Evolutionary conservation across 2,329 filamentous ascomycete species (phyloP).

Genomic region (Alternaria triticina): DNA sequence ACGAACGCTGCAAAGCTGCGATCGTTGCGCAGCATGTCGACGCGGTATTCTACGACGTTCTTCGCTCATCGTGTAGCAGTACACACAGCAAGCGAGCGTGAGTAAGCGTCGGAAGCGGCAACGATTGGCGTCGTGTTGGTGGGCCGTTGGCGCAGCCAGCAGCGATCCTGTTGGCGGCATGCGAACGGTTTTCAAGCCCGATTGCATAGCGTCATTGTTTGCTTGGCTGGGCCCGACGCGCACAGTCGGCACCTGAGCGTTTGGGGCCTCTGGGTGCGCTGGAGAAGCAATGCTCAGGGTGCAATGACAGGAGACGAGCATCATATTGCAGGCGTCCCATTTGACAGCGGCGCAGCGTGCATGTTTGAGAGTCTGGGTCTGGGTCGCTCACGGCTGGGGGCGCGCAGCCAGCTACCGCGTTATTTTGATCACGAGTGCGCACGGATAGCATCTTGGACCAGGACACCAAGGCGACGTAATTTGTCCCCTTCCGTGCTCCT

Average conservation of each 20-base stretch:
- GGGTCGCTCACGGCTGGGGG: neutral
- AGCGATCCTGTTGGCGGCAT: conserved; percentile 15
- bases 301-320: neutral
- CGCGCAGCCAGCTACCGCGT: neutral
- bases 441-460: conserved; percentile 11
- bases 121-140: conserved; percentile 17
- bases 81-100: neutral
- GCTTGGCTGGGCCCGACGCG: neutral
- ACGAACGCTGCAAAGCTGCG: neutral
- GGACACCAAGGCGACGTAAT: conserved; percentile 15
- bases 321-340: neutral
- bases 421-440: conserved; percentile 10
- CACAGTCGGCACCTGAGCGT: neutral
- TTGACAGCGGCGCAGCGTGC: neutral
- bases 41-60: neutral
- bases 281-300: neutral
- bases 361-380: neutral
- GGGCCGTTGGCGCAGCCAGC: conserved; percentile 6
- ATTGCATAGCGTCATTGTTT: conserved; percentile 21
- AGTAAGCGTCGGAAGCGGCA: conserved; percentile 7
- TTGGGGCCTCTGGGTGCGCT: neutral
- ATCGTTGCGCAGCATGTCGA: neutral
- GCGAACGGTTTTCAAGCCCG: conserved; percentile 14
- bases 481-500: conserved; percentile 21
- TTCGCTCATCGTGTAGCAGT: neutral